These are phyloP conservation scores for Trametes villosa DNA, from an alignment of 768 basidiomycete genomes.

Conservation along the genomic window DNA sequence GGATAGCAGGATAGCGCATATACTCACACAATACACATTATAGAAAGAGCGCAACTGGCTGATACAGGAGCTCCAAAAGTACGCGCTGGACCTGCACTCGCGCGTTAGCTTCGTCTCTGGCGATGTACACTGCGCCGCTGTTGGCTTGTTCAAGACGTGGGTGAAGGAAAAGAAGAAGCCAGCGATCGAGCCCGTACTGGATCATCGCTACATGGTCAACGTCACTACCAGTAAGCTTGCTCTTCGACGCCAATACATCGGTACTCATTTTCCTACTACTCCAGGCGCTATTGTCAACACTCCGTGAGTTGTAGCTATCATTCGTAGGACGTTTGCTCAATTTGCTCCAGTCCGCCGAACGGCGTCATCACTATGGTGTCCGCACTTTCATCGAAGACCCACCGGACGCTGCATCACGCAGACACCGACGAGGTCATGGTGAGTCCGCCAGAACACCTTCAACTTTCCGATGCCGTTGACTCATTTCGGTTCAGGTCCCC, in stretches of 20 bases:
- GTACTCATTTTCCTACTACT: background rate
- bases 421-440: constrained; percentile 92
- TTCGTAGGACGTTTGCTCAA: too few relatives aligned
- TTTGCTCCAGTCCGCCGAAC: constrained; percentile 53
- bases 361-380: constrained; percentile 81
- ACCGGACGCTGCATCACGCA: constrained; percentile 81
- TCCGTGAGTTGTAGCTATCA: constrained; percentile 80
- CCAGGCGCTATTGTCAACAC: constrained; percentile 94
- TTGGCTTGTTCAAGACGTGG: constrained; percentile 76
- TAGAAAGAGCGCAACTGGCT: constrained; percentile 93
- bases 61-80: constrained; percentile 74
- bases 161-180: constrained; percentile 49
- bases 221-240: constrained; percentile 69
- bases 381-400: constrained; percentile 77
- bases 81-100: constrained; percentile 63
- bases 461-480: background rate
- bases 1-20: too few relatives aligned
- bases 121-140: constrained; percentile 92
- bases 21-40: too few relatives aligned
- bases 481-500: constrained; percentile 55
- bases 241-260: background rate
- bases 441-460: background rate
- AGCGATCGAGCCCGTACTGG: constrained; percentile 56
- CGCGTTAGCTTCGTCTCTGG: constrained; percentile 90
- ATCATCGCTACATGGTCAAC: constrained; percentile 91